Conservation (phyloP, 2,329 filamentous ascomycete species). For the Penicillium sp. region DNA sequence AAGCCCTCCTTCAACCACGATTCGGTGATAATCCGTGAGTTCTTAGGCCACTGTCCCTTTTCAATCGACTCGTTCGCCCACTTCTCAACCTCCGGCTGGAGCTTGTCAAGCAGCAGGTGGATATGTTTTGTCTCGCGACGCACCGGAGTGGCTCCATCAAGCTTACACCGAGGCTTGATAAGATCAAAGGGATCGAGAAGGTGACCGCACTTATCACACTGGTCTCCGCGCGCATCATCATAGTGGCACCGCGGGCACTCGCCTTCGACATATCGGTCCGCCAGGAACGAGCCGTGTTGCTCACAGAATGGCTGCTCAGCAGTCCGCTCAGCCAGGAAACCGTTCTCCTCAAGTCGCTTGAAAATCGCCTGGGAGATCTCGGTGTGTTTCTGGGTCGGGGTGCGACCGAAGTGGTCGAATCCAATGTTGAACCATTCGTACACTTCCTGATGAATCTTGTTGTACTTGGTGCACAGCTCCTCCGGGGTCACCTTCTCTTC, state of each 20-base stretch:
- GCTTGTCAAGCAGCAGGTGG: conserved; percentile 81
- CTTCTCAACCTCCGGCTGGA: conserved; percentile 72
- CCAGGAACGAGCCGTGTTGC: conserved; percentile 63
- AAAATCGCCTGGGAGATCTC: conserved; percentile 94
- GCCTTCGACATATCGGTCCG: conserved; percentile 68
- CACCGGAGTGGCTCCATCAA: conserved; percentile 80
- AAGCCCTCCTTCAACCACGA: conserved; percentile 69
- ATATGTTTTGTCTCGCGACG: conserved; percentile 84
- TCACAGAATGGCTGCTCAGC: conserved; percentile 91
- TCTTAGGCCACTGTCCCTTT: conserved; percentile 60
- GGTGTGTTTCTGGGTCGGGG: conserved; percentile 84
- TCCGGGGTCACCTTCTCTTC: conserved; percentile 81
- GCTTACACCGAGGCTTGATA: conserved; percentile 86
- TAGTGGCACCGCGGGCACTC: conserved; percentile 57
- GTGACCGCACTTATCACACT: conserved; percentile 73
- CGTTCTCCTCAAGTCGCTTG: conserved; percentile 80
- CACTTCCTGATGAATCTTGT: conserved; percentile 82
- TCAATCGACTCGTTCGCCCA: conserved; percentile 76
- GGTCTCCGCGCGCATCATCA: conserved; percentile 69
- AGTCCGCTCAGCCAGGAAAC: conserved; percentile 81
- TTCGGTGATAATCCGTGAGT: conserved; percentile 47
- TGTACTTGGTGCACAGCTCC: conserved; percentile 89
- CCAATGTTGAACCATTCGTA: conserved; percentile 96
- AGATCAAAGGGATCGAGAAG: conserved; percentile 73
- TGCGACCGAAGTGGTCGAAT: conserved; percentile 94